Evolutionary conservation across 176 grass and related monocot species (phyloP).

Genomic region (Themeda triandra): DNA sequence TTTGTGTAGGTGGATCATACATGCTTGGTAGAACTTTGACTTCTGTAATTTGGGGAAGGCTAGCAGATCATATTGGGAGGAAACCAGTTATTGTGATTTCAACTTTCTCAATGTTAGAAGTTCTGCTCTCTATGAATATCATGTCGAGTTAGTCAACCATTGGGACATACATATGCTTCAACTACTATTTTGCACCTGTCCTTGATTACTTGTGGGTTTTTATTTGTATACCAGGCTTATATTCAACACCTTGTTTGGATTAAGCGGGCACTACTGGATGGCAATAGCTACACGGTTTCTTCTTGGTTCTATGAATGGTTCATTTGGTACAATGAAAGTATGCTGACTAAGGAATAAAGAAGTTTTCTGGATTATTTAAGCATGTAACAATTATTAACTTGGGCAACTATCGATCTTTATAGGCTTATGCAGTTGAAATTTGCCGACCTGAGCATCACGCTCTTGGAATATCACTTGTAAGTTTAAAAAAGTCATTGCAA

Average conservation of each 20-base stretch:
- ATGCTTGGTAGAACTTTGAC: slow-evolving; percentile 71
- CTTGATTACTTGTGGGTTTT: background rate
- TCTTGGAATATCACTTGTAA: slow-evolving; percentile 69
- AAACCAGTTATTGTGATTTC: slow-evolving; percentile 52
- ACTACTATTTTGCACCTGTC: no score
- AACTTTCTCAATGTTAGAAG: slow-evolving; percentile 45
- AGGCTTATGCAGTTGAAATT: slow-evolving; percentile 76
- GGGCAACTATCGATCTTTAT: background rate
- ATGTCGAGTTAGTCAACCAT: background rate
- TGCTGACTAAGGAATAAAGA: background rate
- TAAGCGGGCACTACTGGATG: slow-evolving; percentile 59
- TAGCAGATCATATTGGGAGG: slow-evolving; percentile 53
- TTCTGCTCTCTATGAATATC: background rate
- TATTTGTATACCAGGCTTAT: slow-evolving; percentile 39
- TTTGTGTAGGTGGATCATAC: slow-evolving; percentile 64
- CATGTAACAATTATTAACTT: background rate
- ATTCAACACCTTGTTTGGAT: slow-evolving; percentile 66
- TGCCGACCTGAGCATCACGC: slow-evolving; percentile 54
- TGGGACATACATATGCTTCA: no score
- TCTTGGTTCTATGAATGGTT: slow-evolving; percentile 56
- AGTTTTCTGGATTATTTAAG: background rate
- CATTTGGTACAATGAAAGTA: slow-evolving; percentile 58
- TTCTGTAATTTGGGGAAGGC: slow-evolving; percentile 47
- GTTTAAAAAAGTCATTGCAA: background rate
- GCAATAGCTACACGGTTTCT: slow-evolving; percentile 60